A percentile compares a stretch with the other conserved stretches of the same genome.
phyloP scores from a whole-genome alignment of 768 basidiomycete genomes.

The Collybia nuda region DNA sequence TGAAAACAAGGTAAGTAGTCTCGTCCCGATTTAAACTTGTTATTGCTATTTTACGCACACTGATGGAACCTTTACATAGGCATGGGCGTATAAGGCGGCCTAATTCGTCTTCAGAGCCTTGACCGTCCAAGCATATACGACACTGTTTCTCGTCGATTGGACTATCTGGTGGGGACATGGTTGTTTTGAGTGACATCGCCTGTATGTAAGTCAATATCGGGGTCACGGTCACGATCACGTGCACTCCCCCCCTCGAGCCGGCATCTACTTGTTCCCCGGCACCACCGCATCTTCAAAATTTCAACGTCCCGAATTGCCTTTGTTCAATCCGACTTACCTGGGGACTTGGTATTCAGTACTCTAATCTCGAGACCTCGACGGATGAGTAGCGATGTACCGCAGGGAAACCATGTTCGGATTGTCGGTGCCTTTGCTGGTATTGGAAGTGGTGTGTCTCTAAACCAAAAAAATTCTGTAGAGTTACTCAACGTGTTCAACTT shows the following conservation, averaged over 20 bases:
- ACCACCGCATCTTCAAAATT: no score
- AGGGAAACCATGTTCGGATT: conserved; percentile 41
- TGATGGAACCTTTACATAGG: conserved; percentile 77
- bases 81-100: conserved; percentile 85
- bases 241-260: no score
- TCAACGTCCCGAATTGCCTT: background rate
- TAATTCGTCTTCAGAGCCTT: conserved; percentile 53
- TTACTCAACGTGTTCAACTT: background rate
- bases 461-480: background rate
- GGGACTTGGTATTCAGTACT: no score
- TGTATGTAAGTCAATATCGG: no score
- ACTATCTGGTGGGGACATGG: conserved; percentile 10
- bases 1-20: background rate
- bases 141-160: conserved; percentile 62
- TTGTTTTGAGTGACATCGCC: no score
- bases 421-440: conserved; percentile 59
- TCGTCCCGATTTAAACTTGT: no score
- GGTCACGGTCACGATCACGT: background rate
- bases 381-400: conserved; percentile 30
- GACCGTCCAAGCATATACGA: conserved; percentile 79
- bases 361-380: conserved; percentile 2
- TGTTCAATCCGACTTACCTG: background rate
- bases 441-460: conserved; percentile 50
- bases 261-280: no score
- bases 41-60: conserved; percentile 30